Conservation (phyloP, 225 moss, liverwort and hornwort genomes). For the Bryum argenteum region DNA sequence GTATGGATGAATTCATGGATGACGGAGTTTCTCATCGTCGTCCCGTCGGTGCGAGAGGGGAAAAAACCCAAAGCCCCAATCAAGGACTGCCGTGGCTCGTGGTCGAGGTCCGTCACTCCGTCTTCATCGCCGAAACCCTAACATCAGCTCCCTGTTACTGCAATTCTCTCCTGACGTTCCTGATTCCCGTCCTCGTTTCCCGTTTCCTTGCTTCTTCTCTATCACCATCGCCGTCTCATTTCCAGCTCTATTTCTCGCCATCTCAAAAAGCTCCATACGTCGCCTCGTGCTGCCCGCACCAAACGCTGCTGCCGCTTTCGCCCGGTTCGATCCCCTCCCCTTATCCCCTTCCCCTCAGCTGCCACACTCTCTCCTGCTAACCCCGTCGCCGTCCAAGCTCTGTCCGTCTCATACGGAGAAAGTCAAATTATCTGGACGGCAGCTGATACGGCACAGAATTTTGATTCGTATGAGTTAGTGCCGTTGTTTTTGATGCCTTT, state of each 20-base stretch:
- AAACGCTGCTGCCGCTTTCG: background rate
- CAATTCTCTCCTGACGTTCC: background rate
- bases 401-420: too few relatives aligned
- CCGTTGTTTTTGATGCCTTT: too few relatives aligned
- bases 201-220: too few relatives aligned
- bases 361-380: too few relatives aligned
- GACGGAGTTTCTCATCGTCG: background rate
- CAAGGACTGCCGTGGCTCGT: too few relatives aligned
- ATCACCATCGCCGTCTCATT: background rate
- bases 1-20: too few relatives aligned
- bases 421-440: too few relatives aligned
- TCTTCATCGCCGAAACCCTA: slow-evolving; percentile 7
- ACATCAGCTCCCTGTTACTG: background rate
- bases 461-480: too few relatives aligned
- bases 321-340: background rate
- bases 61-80: slow-evolving; percentile 15
- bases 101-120: too few relatives aligned
- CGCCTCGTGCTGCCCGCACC: background rate
- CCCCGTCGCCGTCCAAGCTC: too few relatives aligned
- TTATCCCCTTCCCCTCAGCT: background rate
- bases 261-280: background rate
- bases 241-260: background rate
- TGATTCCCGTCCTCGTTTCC: background rate
- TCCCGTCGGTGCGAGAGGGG: background rate
- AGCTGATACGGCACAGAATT: too few relatives aligned